These are phyloP conservation scores for Pilaira anomala DNA, from an alignment of 192 early-diverging fungal genomes.

Conservation along the genomic window DNA sequence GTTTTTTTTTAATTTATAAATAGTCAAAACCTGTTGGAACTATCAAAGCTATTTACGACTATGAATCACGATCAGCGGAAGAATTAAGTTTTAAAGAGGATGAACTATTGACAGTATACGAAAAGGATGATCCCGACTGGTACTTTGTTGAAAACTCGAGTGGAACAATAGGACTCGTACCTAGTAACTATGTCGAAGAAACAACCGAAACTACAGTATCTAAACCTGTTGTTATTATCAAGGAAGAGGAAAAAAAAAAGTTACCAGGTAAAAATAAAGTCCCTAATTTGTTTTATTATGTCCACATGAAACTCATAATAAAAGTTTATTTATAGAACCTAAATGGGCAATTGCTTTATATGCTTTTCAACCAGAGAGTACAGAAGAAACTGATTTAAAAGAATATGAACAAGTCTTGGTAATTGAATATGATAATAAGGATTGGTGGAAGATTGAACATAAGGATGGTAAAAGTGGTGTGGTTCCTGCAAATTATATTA, in stretches of 20 bases:
- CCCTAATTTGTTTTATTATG: no score
- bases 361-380: constrained; percentile 76
- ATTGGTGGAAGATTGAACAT: constrained; percentile 85
- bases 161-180: constrained; percentile 78
- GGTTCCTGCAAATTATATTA: constrained; percentile 75
- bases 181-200: constrained; percentile 78
- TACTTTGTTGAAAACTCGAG: constrained; percentile 69
- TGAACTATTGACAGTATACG: constrained; percentile 70
- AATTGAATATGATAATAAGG: constrained; percentile 78
- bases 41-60: constrained; percentile 73
- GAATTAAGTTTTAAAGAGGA: constrained; percentile 79
- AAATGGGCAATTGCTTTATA: constrained; percentile 64
- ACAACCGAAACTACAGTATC: not conserved
- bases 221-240: not conserved
- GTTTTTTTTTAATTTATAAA: no score
- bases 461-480: constrained; percentile 66
- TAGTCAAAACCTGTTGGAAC: constrained; percentile 55
- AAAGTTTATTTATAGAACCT: constrained; percentile 10
- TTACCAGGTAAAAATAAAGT: no score
- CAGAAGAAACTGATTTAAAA: constrained; percentile 80
- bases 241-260: no score
- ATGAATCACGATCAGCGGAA: constrained; percentile 75
- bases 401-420: constrained; percentile 85
- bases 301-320: no score
- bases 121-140: constrained; percentile 90